Conservation (phyloP, 2,329 filamentous ascomycete species). For the Exophiala calicioides region DNA sequence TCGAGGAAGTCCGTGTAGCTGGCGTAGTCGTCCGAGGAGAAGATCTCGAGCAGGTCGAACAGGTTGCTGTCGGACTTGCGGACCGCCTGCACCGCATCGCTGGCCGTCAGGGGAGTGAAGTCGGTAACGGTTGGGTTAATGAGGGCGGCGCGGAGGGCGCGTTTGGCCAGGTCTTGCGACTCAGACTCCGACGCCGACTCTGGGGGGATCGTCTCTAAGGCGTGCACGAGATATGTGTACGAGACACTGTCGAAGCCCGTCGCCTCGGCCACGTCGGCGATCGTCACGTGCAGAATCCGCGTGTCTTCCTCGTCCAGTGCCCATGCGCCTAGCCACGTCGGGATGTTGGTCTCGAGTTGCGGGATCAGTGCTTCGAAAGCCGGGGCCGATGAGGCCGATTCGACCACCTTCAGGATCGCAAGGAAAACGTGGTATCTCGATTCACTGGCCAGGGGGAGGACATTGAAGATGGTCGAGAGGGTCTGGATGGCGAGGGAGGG, state of each 20-base stretch:
- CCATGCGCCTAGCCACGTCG: slow-evolving; percentile 81
- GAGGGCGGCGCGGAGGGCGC: slow-evolving; percentile 67
- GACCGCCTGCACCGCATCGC: slow-evolving; percentile 81
- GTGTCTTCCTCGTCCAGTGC: slow-evolving; percentile 77
- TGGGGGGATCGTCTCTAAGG: slow-evolving; percentile 73
- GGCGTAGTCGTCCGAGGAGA: slow-evolving; percentile 89
- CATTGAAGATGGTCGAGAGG: slow-evolving; percentile 95
- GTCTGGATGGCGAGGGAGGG: slow-evolving; percentile 83
- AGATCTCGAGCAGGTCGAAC: slow-evolving; percentile 92
- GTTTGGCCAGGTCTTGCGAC: slow-evolving; percentile 61
- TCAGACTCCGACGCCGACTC: slow-evolving; percentile 54
- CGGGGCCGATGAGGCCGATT: slow-evolving; percentile 65
- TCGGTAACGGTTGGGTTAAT: slow-evolving; percentile 67
- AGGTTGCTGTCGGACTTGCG: slow-evolving; percentile 80
- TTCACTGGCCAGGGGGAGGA: slow-evolving; percentile 72
- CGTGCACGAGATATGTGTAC: slow-evolving; percentile 71
- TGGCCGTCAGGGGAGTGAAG: slow-evolving; percentile 69
- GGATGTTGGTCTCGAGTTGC: slow-evolving; percentile 75
- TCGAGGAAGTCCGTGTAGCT: slow-evolving; percentile 95
- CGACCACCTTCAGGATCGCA: slow-evolving; percentile 82
- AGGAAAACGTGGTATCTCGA: slow-evolving; percentile 88
- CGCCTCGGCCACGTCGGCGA: slow-evolving; percentile 78
- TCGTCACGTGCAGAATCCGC: slow-evolving; percentile 79
- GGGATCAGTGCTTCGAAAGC: slow-evolving; percentile 82
- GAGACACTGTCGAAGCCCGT: slow-evolving; percentile 75